These are phyloP conservation scores for Nitzschia sp. DNA, from an alignment of 108 stramenopile species.

Conservation along the genomic window DNA sequence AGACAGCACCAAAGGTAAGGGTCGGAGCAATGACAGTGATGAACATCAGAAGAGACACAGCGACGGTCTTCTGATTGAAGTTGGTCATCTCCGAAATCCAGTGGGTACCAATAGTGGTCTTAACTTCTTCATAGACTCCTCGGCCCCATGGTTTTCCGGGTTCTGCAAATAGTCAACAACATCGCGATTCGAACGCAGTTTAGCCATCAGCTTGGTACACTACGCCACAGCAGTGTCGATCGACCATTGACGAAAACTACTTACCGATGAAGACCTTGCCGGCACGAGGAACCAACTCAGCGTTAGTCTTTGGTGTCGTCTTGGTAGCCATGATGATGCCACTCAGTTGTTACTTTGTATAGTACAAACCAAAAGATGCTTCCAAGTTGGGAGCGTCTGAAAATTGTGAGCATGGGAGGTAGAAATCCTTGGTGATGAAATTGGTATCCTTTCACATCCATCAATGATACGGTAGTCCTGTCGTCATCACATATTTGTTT, in stretches of 20 bases:
- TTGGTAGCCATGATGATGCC: neutral
- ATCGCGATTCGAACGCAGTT: too few relatives aligned
- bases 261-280: conserved; percentile 2
- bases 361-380: too few relatives aligned
- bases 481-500: too few relatives aligned
- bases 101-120: conserved; percentile 32
- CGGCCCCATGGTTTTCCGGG: conserved; percentile 39
- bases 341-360: too few relatives aligned
- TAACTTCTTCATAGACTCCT: conserved; percentile 42
- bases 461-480: too few relatives aligned
- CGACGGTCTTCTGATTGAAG: conserved; percentile 52
- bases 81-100: conserved; percentile 50
- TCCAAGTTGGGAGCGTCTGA: too few relatives aligned
- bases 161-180: neutral
- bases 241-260: too few relatives aligned
- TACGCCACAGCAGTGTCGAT: too few relatives aligned
- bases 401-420: too few relatives aligned
- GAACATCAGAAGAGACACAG: conserved; percentile 66
- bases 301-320: neutral
- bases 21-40: conserved; percentile 82
- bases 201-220: too few relatives aligned
- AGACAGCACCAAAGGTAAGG: conserved; percentile 49
- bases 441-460: too few relatives aligned
- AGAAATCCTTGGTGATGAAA: too few relatives aligned
- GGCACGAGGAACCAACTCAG: neutral